Conservation (phyloP, 2,329 filamentous ascomycete species). For the Fusarium annulatum region DNA sequence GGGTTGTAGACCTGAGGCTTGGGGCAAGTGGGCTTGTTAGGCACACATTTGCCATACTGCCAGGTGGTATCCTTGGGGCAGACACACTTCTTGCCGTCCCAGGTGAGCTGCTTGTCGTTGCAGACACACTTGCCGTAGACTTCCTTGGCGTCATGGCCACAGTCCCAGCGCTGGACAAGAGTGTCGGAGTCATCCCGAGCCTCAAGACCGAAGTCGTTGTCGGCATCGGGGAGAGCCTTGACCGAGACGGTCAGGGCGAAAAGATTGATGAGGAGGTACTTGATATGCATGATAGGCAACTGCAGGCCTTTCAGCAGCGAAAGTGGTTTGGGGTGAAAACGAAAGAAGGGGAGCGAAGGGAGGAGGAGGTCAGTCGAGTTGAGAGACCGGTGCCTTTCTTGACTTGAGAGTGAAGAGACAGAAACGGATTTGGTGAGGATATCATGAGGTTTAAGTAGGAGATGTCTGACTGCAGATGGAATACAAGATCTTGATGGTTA, state of each 20-base stretch:
- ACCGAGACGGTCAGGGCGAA: conserved; percentile 34
- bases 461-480: not conserved
- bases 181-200: conserved; percentile 15
- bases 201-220: conserved; percentile 30
- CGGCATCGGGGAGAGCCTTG: conserved; percentile 36
- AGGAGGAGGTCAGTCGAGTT: conserved; percentile 6
- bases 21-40: conserved; percentile 2
- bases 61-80: conserved; percentile 6
- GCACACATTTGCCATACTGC: conserved; percentile 19
- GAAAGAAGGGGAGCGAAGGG: conserved; percentile 21
- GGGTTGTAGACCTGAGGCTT: conserved; percentile 9
- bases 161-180: conserved; percentile 23
- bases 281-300: conserved; percentile 39
- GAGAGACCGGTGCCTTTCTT: conserved; percentile 33
- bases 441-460: conserved; percentile 31
- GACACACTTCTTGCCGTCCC: conserved; percentile 11
- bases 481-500: conserved; percentile 13
- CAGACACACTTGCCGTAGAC: conserved; percentile 28
- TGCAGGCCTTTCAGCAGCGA: conserved; percentile 31
- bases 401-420: conserved; percentile 28
- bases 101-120: conserved; percentile 9
- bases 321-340: conserved; percentile 1
- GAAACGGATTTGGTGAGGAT: conserved; percentile 2
- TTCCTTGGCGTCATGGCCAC: conserved; percentile 19
- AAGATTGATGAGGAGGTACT: conserved; percentile 34